Evolutionary conservation across 139 green algal genomes (phyloP), one percentile per base, ranked within the genome.

Genomic region (Tetradesmus obliquus): DNA sequence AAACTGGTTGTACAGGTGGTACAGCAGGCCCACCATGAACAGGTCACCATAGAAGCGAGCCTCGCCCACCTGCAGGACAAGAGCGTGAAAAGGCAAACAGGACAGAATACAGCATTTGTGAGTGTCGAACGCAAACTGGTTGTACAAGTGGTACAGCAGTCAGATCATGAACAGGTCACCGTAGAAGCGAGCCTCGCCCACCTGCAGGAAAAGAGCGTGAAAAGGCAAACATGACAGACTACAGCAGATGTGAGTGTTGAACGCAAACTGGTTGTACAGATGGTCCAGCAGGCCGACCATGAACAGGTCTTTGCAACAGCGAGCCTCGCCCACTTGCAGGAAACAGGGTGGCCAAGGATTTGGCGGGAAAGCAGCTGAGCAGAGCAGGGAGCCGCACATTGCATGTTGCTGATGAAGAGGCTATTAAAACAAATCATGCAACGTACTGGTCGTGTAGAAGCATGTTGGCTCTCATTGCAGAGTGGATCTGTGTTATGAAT

Each of bases 1-100:
- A 95, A 99, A 99, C 97, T 99, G 97, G 95, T 99, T 99, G 97
- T 99, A 99, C 83, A 99, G 92, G 93, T 99, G 98, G 95, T 99
- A 99, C 89, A 99, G 96, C 91, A 99, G 94, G 71, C 98, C 98
- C 0, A 99, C 98, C 24, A 91, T 93, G 66, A 97, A 90, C 57
- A 99, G 96, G 83, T 97, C 93, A 3, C 81, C 93, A 92, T 97
- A 97, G 95, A 99, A 99, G 69, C 96, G 95, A 58, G 87, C 79
- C 20, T 94, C 88, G 74, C 97, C 97, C 5, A 98, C 93, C 84
- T 89, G 84, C 19, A 62, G n/a, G n/a, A 12, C 72, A 81, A 24
- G 32, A 81, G 17, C 19, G 32, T 22, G 17, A 1, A 19, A 24
- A 81, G 19, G 22, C 12, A 24, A 81, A 19, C n/a, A 81, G 22